Conservation (phyloP, 352 stramenopile genomes). For the Phytophthora uliginosa region DNA sequence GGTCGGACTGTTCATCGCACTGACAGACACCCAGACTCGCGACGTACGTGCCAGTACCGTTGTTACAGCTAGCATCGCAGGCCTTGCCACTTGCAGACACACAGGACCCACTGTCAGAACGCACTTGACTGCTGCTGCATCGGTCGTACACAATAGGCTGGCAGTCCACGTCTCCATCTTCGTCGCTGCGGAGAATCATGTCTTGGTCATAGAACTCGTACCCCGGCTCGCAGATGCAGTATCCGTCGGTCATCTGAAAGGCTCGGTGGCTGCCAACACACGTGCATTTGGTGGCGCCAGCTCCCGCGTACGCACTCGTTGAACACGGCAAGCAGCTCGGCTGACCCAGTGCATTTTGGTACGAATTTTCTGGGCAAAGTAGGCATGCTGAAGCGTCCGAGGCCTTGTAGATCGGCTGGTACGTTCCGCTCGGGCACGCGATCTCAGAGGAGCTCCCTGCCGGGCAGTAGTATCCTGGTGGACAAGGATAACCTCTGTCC, state of each 20-base stretch:
- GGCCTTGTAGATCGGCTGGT: slow-evolving; percentile 61
- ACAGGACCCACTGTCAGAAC: slow-evolving; percentile 79
- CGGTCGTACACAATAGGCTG: slow-evolving; percentile 93
- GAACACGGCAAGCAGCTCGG: slow-evolving; percentile 89
- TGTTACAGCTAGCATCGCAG: slow-evolving; percentile 68
- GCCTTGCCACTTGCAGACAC: slow-evolving; percentile 51
- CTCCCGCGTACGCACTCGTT: slow-evolving; percentile 71
- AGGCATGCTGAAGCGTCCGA: slow-evolving; percentile 69
- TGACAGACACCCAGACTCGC: slow-evolving; percentile 89
- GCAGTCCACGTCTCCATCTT: slow-evolving; percentile 91
- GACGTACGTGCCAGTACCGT: slow-evolving; percentile 81
- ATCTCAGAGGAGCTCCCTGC: slow-evolving; percentile 57
- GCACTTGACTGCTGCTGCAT: slow-evolving; percentile 79
- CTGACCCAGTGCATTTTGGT: slow-evolving; percentile 77
- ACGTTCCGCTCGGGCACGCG: slow-evolving; percentile 83
- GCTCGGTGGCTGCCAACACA: slow-evolving; percentile 91
- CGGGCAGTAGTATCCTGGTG: slow-evolving; percentile 82
- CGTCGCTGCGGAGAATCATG: slow-evolving; percentile 80
- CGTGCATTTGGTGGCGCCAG: slow-evolving; percentile 74
- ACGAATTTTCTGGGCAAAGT: slow-evolving; percentile 78
- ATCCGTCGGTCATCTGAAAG: slow-evolving; percentile 93
- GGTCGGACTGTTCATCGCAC: slow-evolving; percentile 76
- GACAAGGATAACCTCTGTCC: slow-evolving; percentile 91
- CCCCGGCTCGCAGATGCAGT: slow-evolving; percentile 92
- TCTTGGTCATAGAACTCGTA: slow-evolving; percentile 94